Evolutionary conservation across 106 monocot genomes (phyloP), one percentile per base, ranked within the genome.

Genomic region (Amphibolis antarctica): DNA sequence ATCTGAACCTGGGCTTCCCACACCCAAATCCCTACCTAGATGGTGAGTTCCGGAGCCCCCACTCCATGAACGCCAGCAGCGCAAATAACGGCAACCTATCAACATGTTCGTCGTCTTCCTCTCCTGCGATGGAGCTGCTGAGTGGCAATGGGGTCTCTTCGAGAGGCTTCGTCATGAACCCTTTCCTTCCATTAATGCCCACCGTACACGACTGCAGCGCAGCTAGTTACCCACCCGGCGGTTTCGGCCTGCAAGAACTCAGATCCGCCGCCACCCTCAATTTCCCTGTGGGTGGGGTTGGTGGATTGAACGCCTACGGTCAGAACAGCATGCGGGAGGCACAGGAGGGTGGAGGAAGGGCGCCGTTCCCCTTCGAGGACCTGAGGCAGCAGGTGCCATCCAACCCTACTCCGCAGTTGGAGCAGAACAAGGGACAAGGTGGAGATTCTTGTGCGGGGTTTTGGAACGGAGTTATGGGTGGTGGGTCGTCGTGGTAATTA

Each of bases 121-220:
- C 60, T 66, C 15, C 86, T 19, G 82, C 86, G 42, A 83, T 87
- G 84, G 88, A 81, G 49, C 60, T 81, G 18, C 63, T 88, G 60
- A 81, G 88, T 68, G 42, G 67, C 19, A 73, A 66, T 68, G 75
- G 75, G 64, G 68, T 75, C 25, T 25, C 75, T 46, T 63, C 55
- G 4, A 60, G 81, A 44, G 70, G 64, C 25, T 14, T 61, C 14
- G 29, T 69, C 14, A 44, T 69, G 46, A 51, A 62, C 26, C 68
- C 79, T 10, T 82, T 80, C 67, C 18, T 78, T 63, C 76, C 69
- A 57, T n/a, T n/a, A n/a, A 59, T 88, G 80, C 58, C 65, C 7
- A 59, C 75, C 48, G 59, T 26, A 46, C 62, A 55, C 0, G 73
- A 71, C 42, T 3, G 18, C 27, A 42, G 65, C 17, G 74, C 66